Evolutionary conservation across 129 eudicot genomes (phyloP).

Genomic region (Mikania micrantha): DNA sequence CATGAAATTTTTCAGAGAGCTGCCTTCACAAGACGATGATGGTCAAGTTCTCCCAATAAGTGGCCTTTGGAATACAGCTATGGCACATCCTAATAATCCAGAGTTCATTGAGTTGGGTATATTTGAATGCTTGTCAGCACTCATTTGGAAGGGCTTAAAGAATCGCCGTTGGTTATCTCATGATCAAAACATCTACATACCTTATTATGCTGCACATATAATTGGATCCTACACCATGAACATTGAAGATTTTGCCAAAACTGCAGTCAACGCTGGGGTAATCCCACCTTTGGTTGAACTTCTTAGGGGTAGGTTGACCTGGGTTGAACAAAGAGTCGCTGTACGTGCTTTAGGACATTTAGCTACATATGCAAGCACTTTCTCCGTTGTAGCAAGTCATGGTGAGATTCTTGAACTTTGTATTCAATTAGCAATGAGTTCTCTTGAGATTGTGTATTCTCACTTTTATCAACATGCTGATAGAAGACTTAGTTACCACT

Average conservation of each 20-base stretch:
- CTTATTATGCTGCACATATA: slow-evolving; percentile 96
- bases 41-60: slow-evolving; percentile 99
- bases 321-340: slow-evolving; percentile 98
- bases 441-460: slow-evolving; percentile 89
- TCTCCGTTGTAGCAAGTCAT: slow-evolving; percentile 74
- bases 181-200: slow-evolving; percentile 92
- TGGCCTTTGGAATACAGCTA: slow-evolving; percentile 99
- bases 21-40: slow-evolving; percentile 96
- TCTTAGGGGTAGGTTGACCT: slow-evolving; percentile 85
- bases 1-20: slow-evolving; percentile 82
- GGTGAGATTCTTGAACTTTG: slow-evolving; percentile 93
- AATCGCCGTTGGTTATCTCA: slow-evolving; percentile 95
- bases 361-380: slow-evolving; percentile 87
- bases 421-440: slow-evolving; percentile 89
- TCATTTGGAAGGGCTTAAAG: slow-evolving; percentile 89
- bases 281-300: slow-evolving; percentile 93
- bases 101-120: slow-evolving; percentile 92
- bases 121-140: slow-evolving; percentile 89
- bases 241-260: slow-evolving; percentile 92
- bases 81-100: slow-evolving; percentile 96
- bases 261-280: slow-evolving; percentile 81
- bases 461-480: slow-evolving; percentile 87
- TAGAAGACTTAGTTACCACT: slow-evolving; percentile 81
- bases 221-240: slow-evolving; percentile 99
- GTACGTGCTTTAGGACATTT: slow-evolving; percentile 95